These are phyloP conservation scores for Peterozyma xylosa DNA, from an alignment of 805 yeast species.

Conservation along the genomic window DNA sequence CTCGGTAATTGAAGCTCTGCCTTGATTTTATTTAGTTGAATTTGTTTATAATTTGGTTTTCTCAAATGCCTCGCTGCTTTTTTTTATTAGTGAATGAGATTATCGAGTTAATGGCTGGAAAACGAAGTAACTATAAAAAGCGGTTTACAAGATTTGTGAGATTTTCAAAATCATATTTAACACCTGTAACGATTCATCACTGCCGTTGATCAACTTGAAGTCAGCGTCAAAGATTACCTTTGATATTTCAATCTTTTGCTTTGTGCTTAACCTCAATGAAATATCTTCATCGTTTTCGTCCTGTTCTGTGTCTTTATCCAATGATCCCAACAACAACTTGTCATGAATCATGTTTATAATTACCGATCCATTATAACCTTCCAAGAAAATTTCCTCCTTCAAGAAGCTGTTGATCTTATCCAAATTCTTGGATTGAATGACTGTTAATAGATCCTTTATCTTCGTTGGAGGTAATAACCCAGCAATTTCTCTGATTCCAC, in stretches of 20 bases:
- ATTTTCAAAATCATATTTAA: slow-evolving; percentile 54
- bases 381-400: slow-evolving; percentile 18
- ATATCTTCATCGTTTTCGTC: slow-evolving; percentile 24
- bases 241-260: slow-evolving; percentile 60
- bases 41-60: slow-evolving; percentile 1
- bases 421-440: slow-evolving; percentile 15
- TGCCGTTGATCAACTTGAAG: slow-evolving; percentile 68
- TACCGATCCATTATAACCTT: slow-evolving; percentile 24
- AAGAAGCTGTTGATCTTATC: slow-evolving; percentile 17
- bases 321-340: slow-evolving; percentile 15
- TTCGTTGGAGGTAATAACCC: slow-evolving; percentile 21
- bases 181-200: slow-evolving; percentile 82
- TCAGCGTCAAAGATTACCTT: slow-evolving; percentile 67
- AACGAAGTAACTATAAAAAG: neutral
- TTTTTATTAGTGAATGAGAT: neutral
- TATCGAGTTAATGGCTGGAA: neutral
- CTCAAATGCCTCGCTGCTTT: neutral
- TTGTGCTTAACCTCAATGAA: slow-evolving; percentile 47
- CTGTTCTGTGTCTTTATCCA: slow-evolving; percentile 11
- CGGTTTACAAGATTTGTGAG: slow-evolving; percentile 26
- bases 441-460: slow-evolving; percentile 12
- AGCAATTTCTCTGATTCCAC: slow-evolving; percentile 20
- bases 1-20: neutral
- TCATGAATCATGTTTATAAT: slow-evolving; percentile 24
- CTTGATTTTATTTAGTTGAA: neutral